phyloP scores from a whole-genome alignment of 1,284 basidiomycete species.

The Boletus semigastroideus region DNA sequence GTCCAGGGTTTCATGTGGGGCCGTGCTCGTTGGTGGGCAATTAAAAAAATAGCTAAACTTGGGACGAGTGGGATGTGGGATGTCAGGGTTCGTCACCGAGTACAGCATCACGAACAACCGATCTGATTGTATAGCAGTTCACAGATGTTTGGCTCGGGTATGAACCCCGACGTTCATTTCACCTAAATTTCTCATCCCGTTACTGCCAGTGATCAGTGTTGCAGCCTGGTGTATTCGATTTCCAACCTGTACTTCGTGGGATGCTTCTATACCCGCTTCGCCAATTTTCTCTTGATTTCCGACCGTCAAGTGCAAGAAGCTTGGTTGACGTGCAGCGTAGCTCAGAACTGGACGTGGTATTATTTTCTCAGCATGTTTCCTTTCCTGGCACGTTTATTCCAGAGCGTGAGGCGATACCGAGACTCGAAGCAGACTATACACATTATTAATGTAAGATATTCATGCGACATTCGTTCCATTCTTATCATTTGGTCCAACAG shows the following conservation, averaged over 20 bases:
- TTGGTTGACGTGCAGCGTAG: conserved; percentile 22
- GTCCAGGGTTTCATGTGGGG: conserved; percentile 27
- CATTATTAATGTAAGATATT: conserved; percentile 73
- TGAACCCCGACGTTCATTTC: conserved; percentile 24
- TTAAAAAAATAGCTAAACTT: conserved; percentile 62
- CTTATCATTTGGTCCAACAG: conserved; percentile 38
- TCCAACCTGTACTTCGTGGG: conserved; percentile 73
- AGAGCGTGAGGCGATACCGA: conserved; percentile 82
- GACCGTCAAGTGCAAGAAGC: conserved; percentile 13
- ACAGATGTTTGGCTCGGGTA: conserved; percentile 83
- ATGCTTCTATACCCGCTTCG: conserved; percentile 60
- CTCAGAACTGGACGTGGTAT: conserved; percentile 52
- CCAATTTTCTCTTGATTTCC: conserved; percentile 4
- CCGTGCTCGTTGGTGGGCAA: conserved; percentile 73
- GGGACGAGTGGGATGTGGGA: conserved; percentile 68
- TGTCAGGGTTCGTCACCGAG: conserved; percentile 61
- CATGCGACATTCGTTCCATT: neutral
- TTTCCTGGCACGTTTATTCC: conserved; percentile 72
- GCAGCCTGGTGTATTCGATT: conserved; percentile 73
- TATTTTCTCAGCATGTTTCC: conserved; percentile 61
- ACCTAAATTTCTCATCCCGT: conserved; percentile 5
- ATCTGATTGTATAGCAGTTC: conserved; percentile 45
- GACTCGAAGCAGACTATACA: conserved; percentile 78
- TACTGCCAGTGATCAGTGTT: conserved; percentile 73
- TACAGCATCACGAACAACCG: neutral